phyloP scores from a whole-genome alignment of 306 rosid species.

The Vachellia pachyceras region DNA sequence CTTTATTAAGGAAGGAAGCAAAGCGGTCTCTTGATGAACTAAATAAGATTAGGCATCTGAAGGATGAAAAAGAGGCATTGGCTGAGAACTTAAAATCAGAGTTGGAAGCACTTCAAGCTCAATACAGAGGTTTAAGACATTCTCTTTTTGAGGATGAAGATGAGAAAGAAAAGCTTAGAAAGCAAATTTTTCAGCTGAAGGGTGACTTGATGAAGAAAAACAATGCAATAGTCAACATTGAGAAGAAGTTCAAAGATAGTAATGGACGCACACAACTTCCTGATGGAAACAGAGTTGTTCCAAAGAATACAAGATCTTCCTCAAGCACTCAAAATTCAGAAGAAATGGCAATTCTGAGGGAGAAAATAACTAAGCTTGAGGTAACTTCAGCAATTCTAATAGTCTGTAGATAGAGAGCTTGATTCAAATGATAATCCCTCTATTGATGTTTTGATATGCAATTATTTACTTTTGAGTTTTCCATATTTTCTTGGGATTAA shows the following conservation, averaged over 20 bases:
- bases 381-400: slow-evolving; percentile 51
- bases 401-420: slow-evolving; percentile 19
- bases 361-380: slow-evolving; percentile 78
- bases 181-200: slow-evolving; percentile 62
- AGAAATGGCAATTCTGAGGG: slow-evolving; percentile 69
- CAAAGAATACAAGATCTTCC: slow-evolving; percentile 45
- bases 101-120: slow-evolving; percentile 66
- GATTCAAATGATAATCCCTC: slow-evolving; percentile 33
- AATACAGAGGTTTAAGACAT: slow-evolving; percentile 55
- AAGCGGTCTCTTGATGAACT: slow-evolving; percentile 63
- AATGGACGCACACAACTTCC: slow-evolving; percentile 47
- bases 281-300: slow-evolving; percentile 51
- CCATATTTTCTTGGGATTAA: slow-evolving; percentile 24
- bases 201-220: slow-evolving; percentile 68
- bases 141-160: slow-evolving; percentile 64
- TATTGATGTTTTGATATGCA: slow-evolving; percentile 17
- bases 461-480: slow-evolving; percentile 28
- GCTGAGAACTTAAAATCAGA: slow-evolving; percentile 55
- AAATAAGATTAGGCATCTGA: slow-evolving; percentile 52
- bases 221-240: slow-evolving; percentile 56
- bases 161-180: slow-evolving; percentile 75
- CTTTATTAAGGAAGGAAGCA: slow-evolving; percentile 64
- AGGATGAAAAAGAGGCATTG: slow-evolving; percentile 60
- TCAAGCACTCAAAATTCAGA: slow-evolving; percentile 47
- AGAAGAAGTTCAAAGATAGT: slow-evolving; percentile 67